A percentile compares a stretch with the other conserved stretches of the same genome.
phyloP scores from a whole-genome alignment of 1,284 basidiomycete species.

The Puccinia triticina region DNA sequence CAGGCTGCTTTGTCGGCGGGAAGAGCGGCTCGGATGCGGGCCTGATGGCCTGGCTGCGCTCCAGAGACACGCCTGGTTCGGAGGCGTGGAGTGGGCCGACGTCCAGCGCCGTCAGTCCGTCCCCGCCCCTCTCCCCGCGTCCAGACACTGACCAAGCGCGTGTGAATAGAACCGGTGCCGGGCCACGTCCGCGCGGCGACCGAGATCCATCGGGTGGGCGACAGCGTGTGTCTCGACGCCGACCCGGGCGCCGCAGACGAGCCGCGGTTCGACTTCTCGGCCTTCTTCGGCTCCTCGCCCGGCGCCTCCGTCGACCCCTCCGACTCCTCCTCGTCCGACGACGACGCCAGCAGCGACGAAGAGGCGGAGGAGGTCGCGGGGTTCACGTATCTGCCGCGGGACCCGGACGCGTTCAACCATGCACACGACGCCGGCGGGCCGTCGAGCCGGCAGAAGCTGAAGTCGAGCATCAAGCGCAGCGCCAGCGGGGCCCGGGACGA shows the following conservation, averaged over 20 bases:
- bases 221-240: neutral
- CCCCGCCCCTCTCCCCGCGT: neutral
- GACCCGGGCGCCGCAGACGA: neutral
- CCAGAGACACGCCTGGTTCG: conserved; percentile 18
- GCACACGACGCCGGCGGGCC: conserved; percentile 11
- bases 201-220: neutral
- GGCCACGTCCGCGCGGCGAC: neutral
- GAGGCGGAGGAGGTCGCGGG: neutral
- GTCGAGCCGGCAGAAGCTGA: conserved; percentile 6
- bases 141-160: neutral
- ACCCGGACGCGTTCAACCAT: conserved; percentile 5
- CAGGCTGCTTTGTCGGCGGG: conserved; percentile 11
- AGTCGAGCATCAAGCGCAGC: neutral
- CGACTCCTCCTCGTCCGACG: neutral
- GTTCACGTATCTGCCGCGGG: conserved; percentile 9
- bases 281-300: conserved; percentile 36
- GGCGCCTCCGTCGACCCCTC: conserved; percentile 18
- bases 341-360: neutral
- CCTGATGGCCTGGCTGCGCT: neutral
- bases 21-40: conserved; percentile 24
- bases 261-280: conserved; percentile 23
- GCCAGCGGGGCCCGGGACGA: neutral
- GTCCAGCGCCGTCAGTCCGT: conserved; percentile 2
- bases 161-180: conserved; percentile 18
- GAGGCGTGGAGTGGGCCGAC: conserved; percentile 24